These are phyloP conservation scores for Citrus glauca DNA, from an alignment of 345 rosid genomes.

Conservation along the genomic window DNA sequence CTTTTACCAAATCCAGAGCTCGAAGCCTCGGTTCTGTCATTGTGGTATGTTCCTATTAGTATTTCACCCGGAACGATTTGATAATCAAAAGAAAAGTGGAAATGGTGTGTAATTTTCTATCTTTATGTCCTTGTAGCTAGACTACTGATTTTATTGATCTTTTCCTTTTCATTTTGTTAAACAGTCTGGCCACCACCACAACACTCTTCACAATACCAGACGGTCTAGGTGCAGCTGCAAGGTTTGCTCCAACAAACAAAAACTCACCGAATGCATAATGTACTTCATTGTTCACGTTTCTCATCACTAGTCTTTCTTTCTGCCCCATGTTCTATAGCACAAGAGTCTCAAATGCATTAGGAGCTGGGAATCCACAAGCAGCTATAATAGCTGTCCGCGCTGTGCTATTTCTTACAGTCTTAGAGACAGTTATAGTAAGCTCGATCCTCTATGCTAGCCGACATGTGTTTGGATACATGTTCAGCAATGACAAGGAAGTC, in stretches of 20 bases:
- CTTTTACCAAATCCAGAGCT: conserved; percentile 75
- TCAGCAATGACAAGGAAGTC: conserved; percentile 70
- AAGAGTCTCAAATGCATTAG: conserved; percentile 82
- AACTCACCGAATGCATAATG: background rate
- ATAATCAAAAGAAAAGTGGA: background rate
- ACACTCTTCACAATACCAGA: conserved; percentile 56
- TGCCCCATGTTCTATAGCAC: conserved; percentile 37
- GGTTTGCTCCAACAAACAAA: conserved; percentile 28
- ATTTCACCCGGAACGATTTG: background rate
- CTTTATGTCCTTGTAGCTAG: background rate
- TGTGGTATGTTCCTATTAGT: conserved; percentile 51
- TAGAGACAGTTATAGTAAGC: conserved; percentile 39
- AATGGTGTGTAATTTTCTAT: background rate
- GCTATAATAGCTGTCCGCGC: conserved; percentile 44
- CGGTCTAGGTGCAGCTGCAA: conserved; percentile 57
- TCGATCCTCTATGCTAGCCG: conserved; percentile 37
- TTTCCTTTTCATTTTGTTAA: background rate
- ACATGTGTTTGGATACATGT: conserved; percentile 51
- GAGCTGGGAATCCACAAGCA: conserved; percentile 58
- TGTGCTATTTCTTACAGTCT: conserved; percentile 31
- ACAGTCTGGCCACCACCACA: conserved; percentile 53
- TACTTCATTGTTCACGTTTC: too few species aligned
- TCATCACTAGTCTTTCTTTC: background rate
- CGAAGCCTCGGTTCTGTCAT: conserved; percentile 80
- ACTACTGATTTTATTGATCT: background rate